These are phyloP conservation scores for Mucor velutinosus DNA, from an alignment of 371 early-diverging fungal genomes.

Conservation along the genomic window DNA sequence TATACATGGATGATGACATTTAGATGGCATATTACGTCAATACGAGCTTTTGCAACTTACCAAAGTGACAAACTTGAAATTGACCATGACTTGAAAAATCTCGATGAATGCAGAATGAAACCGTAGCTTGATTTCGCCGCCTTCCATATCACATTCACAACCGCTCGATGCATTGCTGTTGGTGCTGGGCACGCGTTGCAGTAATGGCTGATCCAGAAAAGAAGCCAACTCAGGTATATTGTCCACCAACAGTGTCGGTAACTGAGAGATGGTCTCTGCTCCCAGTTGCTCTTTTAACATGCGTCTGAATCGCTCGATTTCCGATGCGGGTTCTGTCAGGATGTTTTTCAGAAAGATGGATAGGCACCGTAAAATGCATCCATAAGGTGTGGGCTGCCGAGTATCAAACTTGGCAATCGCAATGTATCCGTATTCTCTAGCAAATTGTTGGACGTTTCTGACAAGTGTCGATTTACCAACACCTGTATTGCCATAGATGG, in stretches of 20 bases:
- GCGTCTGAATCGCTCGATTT: slow-evolving; percentile 40
- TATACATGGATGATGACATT: slow-evolving; percentile 7
- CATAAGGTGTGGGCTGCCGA: slow-evolving; percentile 49
- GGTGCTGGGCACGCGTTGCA: neutral
- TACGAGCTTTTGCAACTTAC: slow-evolving; percentile 27
- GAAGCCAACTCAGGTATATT: slow-evolving; percentile 44
- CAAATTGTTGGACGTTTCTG: slow-evolving; percentile 41
- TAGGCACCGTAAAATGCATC: slow-evolving; percentile 46
- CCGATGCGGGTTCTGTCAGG: slow-evolving; percentile 30
- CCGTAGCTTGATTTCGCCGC: slow-evolving; percentile 43
- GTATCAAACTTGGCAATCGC: slow-evolving; percentile 49
- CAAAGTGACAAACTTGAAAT: slow-evolving; percentile 49
- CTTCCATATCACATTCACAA: slow-evolving; percentile 35
- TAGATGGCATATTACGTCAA: neutral
- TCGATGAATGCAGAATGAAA: slow-evolving; percentile 52
- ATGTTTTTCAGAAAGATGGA: slow-evolving; percentile 45
- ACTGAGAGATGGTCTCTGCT: slow-evolving; percentile 30
- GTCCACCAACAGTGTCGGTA: slow-evolving; percentile 43
- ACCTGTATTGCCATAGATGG: slow-evolving; percentile 46
- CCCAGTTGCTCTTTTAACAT: slow-evolving; percentile 44
- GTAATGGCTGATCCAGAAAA: slow-evolving; percentile 27
- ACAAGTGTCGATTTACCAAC: slow-evolving; percentile 51
- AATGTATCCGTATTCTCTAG: slow-evolving; percentile 49
- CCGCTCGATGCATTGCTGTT: neutral
- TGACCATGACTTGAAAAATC: slow-evolving; percentile 50